Evolutionary conservation across 2,329 filamentous ascomycete species (phyloP), one percentile per base, ranked within the genome.

Genomic region (Sporothrix humicola): DNA sequence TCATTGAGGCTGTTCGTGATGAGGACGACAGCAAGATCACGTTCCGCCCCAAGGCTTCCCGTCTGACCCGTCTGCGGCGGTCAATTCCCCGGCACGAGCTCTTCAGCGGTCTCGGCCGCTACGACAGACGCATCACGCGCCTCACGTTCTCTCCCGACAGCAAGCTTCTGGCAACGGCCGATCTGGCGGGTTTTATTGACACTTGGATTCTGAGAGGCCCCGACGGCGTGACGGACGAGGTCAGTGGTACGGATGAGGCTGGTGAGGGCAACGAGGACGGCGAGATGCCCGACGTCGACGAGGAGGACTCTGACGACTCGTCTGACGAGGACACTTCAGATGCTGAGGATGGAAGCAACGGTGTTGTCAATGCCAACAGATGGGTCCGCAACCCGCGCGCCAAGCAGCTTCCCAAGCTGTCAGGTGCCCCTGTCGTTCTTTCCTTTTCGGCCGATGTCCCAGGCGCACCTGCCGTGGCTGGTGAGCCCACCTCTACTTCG

Each of bases 111-210:
- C 85, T 93, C 72, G 92, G 91, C n/a, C 83, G 84, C 37, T 98
- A 98, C 82, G 89, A 94, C 76, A 88, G 92, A 79, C 91, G 87
- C 61, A 90, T 98, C 76, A 90, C 88, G 50, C 91, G 93, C 72
- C 81, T 91, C 37, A 86, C 91, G 1, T 98, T 98, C 81, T 95
- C 94, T 10, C 85, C 90, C 5, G 92, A 97, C 80, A 93, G 93
- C 79, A 90, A 88, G 76, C 88, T 97, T 75, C 84, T 98, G 65
- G 94, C 92, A 9, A 89, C 91, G 44, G 91, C 92, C 66, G 95
- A 98, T 80, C 82, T 98, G 71, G 91, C 92, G 59, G 96, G 96
- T 59, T 94, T 91, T 81, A 86, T 98, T 46, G 95, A 98, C 79
- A 94, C 91, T 20, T 99, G 95, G 93, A 83, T 94, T 1, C 82